A percentile compares a stretch with the other conserved stretches of the same genome.
These are phyloP conservation scores for Stereocaulon alpinum DNA, from an alignment of 495 filamentous ascomycete species.

Conservation along the genomic window DNA sequence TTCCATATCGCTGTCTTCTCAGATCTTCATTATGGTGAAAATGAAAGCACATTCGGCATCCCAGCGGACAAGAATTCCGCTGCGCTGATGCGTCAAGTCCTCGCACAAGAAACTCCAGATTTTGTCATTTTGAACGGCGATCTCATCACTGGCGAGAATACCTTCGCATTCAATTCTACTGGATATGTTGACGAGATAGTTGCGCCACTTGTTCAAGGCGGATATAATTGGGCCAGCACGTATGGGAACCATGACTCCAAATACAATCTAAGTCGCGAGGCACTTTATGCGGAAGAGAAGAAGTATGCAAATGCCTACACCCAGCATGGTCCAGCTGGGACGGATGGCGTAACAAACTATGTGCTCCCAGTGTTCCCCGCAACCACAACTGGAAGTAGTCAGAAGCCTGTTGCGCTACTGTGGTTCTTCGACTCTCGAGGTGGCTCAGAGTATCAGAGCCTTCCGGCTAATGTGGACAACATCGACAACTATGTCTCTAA, in stretches of 20 bases:
- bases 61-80: constrained; percentile 44
- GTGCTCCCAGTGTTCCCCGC: constrained; percentile 44
- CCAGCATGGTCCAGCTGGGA: constrained; percentile 32
- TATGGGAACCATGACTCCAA: constrained; percentile 69
- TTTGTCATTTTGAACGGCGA: constrained; percentile 68
- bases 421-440: constrained; percentile 72
- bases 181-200: constrained; percentile 54
- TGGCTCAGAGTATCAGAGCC: constrained; percentile 42
- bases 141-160: constrained; percentile 60
- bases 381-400: constrained; percentile 21
- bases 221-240: constrained; percentile 52
- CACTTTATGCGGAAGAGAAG: constrained; percentile 46
- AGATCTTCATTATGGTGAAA: constrained; percentile 62
- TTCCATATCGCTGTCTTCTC: constrained; percentile 51
- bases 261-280: constrained; percentile 45
- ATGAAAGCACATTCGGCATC: constrained; percentile 26
- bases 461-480: constrained; percentile 26
- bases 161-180: constrained; percentile 45
- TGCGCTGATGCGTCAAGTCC: constrained; percentile 47
- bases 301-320: constrained; percentile 46
- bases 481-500: constrained; percentile 26
- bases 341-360: constrained; percentile 60
- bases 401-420: constrained; percentile 42
- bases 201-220: constrained; percentile 40
- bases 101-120: constrained; percentile 44